Evolutionary conservation across 2,329 filamentous ascomycete genomes (phyloP).

Genomic region (Fusarium vanettenii): DNA sequence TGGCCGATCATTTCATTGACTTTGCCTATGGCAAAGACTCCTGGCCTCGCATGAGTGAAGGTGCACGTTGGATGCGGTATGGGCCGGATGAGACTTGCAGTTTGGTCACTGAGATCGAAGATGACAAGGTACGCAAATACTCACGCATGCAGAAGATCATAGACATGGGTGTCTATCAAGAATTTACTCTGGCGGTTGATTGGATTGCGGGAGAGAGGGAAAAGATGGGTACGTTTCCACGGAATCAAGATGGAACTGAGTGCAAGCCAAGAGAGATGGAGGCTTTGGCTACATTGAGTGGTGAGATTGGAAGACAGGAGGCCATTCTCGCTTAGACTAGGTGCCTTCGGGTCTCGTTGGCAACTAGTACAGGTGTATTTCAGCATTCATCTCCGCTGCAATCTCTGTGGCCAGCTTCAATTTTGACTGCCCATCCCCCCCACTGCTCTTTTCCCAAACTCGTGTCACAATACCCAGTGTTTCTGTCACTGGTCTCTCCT

Average conservation of each 20-base stretch:
- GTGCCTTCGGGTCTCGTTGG: neutral
- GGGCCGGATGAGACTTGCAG: slow-evolving; percentile 4
- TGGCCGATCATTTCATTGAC: slow-evolving; percentile 24
- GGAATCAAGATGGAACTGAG: neutral
- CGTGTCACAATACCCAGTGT: neutral
- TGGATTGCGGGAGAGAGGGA: slow-evolving; percentile 15
- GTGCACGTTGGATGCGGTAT: slow-evolving; percentile 18
- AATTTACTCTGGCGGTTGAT: slow-evolving; percentile 13
- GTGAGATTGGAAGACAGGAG: neutral
- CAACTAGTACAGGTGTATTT: neutral
- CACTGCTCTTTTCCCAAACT: neutral
- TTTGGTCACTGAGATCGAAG: slow-evolving; percentile 15
- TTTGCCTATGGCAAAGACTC: slow-evolving; percentile 24
- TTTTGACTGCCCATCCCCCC: neutral
- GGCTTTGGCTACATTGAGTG: neutral
- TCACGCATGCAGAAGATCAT: slow-evolving; percentile 23
- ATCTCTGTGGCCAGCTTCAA: neutral
- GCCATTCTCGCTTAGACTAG: neutral
- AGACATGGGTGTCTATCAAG: slow-evolving; percentile 17
- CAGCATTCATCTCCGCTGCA: neutral
- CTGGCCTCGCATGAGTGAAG: slow-evolving; percentile 5
- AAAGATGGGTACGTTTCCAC: slow-evolving; percentile 9
- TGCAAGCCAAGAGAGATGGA: neutral
- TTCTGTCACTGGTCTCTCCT: slow-evolving; percentile 4
- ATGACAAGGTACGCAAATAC: slow-evolving; percentile 21